Percentiles rank a stretch among this genome's conserved stretches.
Conservation (phyloP, 1,284 basidiomycete genomes). For the Gastroboletus turbinatus region DNA sequence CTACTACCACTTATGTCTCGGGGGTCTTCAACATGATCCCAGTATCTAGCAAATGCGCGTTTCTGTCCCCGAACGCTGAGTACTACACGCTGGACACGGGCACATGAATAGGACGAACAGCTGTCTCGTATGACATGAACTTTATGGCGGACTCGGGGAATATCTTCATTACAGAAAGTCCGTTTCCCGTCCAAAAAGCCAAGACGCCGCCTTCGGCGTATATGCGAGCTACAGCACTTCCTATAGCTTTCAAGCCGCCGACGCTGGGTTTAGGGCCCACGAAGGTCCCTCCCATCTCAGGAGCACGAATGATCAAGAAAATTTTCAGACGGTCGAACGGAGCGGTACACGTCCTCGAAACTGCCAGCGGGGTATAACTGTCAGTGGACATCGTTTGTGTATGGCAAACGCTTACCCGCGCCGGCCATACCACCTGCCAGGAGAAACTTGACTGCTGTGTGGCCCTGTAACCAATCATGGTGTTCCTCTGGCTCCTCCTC, state of each 20-base stretch:
- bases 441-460: constrained; percentile 85
- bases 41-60: constrained; percentile 90
- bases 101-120: constrained; percentile 51
- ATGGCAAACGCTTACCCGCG: constrained; percentile 56
- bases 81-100: constrained; percentile 10
- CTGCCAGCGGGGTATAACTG: constrained; percentile 38
- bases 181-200: constrained; percentile 94
- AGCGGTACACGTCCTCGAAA: constrained; percentile 94
- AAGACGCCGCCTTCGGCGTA: constrained; percentile 86
- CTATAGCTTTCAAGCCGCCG: constrained; percentile 69
- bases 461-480: constrained; percentile 64
- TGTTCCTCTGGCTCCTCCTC: constrained; percentile 65
- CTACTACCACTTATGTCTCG: constrained; percentile 89
- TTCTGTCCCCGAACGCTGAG: constrained; percentile 54
- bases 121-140: constrained; percentile 94
- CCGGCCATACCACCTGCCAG: constrained; percentile 94
- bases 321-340: constrained; percentile 98
- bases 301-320: constrained; percentile 88
- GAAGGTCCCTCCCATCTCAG: constrained; percentile 60
- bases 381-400: constrained; percentile 7
- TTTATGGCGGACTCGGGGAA: constrained; percentile 98
- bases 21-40: constrained; percentile 87
- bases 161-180: constrained; percentile 85
- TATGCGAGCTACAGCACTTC: constrained; percentile 72
- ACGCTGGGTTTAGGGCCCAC: constrained; percentile 46